These are phyloP conservation scores for Mycena venus DNA, from an alignment of 768 basidiomycete genomes.

Conservation along the genomic window DNA sequence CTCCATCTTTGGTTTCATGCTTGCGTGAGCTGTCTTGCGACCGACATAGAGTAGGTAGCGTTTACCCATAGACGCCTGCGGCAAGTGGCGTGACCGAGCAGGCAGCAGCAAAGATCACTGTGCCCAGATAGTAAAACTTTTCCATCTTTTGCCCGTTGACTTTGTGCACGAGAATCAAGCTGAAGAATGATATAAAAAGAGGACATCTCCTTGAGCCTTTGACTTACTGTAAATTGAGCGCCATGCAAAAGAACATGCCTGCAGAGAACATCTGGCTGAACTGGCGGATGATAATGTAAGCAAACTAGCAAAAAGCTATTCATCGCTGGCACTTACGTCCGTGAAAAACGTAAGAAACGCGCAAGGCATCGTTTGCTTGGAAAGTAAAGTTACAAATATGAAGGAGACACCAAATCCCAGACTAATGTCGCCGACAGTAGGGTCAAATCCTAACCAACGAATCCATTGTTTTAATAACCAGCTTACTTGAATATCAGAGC, in stretches of 20 bases:
- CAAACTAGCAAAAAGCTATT: neutral
- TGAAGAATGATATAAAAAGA: neutral
- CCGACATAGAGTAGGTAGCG: neutral
- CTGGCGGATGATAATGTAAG: neutral
- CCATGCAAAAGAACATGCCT: neutral
- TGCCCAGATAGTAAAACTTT: neutral
- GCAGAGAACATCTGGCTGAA: conserved; percentile 2
- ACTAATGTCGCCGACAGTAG: neutral
- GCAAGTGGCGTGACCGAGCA: neutral
- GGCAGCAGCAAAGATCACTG: conserved; percentile 1
- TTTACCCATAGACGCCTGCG: conserved; percentile 1
- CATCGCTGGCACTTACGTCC: conserved; percentile 1
- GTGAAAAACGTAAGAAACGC: neutral
- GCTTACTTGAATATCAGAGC: neutral
- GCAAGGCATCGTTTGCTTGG: neutral
- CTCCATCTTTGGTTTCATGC: neutral
- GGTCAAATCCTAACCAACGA: neutral
- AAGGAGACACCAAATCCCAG: conserved; percentile 1
- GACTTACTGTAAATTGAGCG: neutral
- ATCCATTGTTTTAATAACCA: neutral
- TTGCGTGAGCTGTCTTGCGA: neutral
- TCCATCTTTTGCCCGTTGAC: neutral
- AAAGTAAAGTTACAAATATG: neutral
- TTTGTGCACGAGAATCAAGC: neutral
- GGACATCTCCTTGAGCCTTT: neutral